phyloP scores from a whole-genome alignment of 495 filamentous ascomycete genomes.

The Neurospora intermedia region DNA sequence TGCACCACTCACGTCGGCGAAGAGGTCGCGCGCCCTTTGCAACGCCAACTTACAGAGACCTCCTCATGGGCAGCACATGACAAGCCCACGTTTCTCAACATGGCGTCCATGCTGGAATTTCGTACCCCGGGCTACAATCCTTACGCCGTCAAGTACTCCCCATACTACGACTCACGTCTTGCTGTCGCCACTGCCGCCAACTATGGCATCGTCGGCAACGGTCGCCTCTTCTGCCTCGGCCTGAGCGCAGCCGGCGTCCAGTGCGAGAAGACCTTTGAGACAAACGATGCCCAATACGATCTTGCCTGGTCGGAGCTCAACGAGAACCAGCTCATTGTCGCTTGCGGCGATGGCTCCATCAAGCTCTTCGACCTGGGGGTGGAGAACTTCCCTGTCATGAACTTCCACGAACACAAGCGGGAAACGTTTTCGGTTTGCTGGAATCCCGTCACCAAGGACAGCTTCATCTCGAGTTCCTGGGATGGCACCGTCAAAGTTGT shows the following conservation, averaged over 20 bases:
- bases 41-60: neutral
- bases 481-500: constrained; percentile 86
- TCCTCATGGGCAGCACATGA: constrained; percentile 5
- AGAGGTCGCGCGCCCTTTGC: neutral
- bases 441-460: constrained; percentile 85
- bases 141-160: constrained; percentile 92
- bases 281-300: constrained; percentile 93
- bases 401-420: constrained; percentile 83
- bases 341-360: constrained; percentile 81
- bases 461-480: constrained; percentile 83
- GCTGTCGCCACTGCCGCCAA: constrained; percentile 81
- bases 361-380: constrained; percentile 83
- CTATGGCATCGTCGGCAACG: constrained; percentile 95
- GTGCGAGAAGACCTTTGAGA: constrained; percentile 85
- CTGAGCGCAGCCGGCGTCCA: constrained; percentile 73
- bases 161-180: constrained; percentile 89
- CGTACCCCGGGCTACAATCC: constrained; percentile 89
- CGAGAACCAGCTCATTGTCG: constrained; percentile 83
- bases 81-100: constrained; percentile 8
- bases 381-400: constrained; percentile 69
- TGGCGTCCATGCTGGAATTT: constrained; percentile 74
- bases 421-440: constrained; percentile 87
- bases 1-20: neutral
- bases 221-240: constrained; percentile 69
- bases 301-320: constrained; percentile 87